These are phyloP conservation scores for Chlorophyllum brunneum DNA, from an alignment of 768 basidiomycete genomes.

Conservation along the genomic window DNA sequence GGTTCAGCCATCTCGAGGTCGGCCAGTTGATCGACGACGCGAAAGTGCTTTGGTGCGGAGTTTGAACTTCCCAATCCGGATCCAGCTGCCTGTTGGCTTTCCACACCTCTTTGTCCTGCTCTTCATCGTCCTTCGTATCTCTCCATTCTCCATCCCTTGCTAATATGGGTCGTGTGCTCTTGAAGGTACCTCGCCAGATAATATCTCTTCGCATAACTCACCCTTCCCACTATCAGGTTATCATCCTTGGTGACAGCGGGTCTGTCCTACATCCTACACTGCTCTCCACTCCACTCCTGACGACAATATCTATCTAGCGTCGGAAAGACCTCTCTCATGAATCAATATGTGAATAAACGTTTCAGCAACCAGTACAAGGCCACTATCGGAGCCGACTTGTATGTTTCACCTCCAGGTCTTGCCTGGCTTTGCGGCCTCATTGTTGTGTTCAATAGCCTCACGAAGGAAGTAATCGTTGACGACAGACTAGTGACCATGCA, in stretches of 20 bases:
- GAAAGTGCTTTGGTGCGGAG: constrained; percentile 28
- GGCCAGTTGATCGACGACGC: constrained; percentile 11
- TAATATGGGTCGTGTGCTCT: constrained; percentile 78
- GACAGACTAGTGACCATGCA: constrained; percentile 99
- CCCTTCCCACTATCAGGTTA: constrained; percentile 58
- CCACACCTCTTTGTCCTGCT: constrained; percentile 17
- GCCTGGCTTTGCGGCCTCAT: constrained; percentile 19
- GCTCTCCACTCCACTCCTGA: constrained; percentile 14
- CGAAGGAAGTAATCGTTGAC: constrained; percentile 98
- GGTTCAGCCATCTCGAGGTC: constrained; percentile 66
- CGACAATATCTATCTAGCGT: constrained; percentile 49
- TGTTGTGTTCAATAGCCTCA: constrained; percentile 54
- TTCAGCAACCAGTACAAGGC: constrained; percentile 99
- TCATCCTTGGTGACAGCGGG: constrained; percentile 98
- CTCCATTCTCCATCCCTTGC: constrained; percentile 19
- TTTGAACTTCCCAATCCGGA: constrained; percentile 34
- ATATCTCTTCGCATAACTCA: background rate
- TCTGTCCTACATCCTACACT: constrained; percentile 33
- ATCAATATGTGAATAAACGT: constrained; percentile 99
- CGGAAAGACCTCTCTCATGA: constrained; percentile 99
- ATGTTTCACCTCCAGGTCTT: constrained; percentile 29
- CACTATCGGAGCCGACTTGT: constrained; percentile 97
- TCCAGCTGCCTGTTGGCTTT: constrained; percentile 16
- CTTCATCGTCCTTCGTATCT: constrained; percentile 19
- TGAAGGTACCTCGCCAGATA: constrained; percentile 62